phyloP scores from a whole-genome alignment of 169 alveolate species.

The Plasmodium cynomolgi region DNA sequence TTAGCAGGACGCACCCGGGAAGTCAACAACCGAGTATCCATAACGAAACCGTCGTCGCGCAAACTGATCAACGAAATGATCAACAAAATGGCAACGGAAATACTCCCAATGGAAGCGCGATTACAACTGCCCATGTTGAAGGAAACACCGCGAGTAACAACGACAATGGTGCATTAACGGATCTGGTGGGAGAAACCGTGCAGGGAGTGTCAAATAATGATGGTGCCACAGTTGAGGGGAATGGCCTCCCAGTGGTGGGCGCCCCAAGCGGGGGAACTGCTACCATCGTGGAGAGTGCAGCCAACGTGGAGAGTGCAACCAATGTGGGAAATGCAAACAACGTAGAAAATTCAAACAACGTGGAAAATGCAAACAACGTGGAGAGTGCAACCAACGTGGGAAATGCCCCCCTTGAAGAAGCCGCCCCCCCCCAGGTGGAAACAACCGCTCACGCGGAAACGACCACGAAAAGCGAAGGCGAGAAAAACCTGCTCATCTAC shows the following conservation, averaged over 20 bases:
- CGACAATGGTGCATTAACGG: neutral
- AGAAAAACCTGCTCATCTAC: conserved; percentile 18
- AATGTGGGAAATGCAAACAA: no score
- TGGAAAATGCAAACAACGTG: neutral
- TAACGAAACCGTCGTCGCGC: neutral
- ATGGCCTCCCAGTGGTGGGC: neutral
- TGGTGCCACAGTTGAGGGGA: neutral
- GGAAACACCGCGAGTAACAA: neutral
- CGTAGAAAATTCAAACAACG: no score
- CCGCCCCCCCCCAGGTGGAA: neutral
- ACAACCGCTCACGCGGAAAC: neutral
- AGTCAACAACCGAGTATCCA: neutral
- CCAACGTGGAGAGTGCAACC: neutral
- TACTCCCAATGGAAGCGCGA: neutral
- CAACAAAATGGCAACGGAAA: neutral
- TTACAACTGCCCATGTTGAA: neutral
- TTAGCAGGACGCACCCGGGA: neutral
- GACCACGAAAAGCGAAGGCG: conserved; percentile 9
- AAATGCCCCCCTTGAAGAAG: neutral
- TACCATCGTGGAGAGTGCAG: neutral
- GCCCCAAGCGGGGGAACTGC: neutral
- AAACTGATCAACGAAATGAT: neutral
- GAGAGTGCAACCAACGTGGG: neutral
- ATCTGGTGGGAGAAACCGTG: neutral
- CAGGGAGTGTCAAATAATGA: neutral